A percentile compares a stretch with the other conserved stretches of the same genome.
Evolutionary conservation across 2,329 filamentous ascomycete species (phyloP).

Genomic region (Calcarisporium arbuscula): DNA sequence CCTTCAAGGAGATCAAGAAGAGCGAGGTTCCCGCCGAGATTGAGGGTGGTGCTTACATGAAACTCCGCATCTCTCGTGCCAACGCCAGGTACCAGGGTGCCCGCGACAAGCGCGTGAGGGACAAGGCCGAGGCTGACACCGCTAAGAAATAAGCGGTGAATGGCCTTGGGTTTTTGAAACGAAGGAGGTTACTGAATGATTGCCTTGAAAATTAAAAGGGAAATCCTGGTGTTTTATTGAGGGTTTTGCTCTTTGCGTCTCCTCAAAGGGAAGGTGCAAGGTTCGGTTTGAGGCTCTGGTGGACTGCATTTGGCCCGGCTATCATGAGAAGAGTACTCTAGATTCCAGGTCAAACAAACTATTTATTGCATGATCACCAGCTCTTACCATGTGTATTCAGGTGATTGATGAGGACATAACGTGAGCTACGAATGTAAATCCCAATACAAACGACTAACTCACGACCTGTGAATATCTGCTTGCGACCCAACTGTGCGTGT

Average conservation of each 20-base stretch:
- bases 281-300: conserved; percentile 30
- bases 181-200: too few relatives aligned
- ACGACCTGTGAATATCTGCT: too few relatives aligned
- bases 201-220: conserved; percentile 29
- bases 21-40: conserved; percentile 66
- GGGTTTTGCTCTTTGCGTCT: conserved; percentile 36
- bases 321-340: conserved; percentile 32
- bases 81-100: conserved; percentile 75
- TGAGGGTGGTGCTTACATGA: conserved; percentile 82
- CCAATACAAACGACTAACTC: too few relatives aligned
- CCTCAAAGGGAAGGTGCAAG: conserved; percentile 28
- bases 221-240: conserved; percentile 36
- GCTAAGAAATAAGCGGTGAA: conserved; percentile 70
- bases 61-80: conserved; percentile 76
- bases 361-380: conserved; percentile 35
- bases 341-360: conserved; percentile 35
- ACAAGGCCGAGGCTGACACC: conserved; percentile 75
- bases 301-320: conserved; percentile 26
- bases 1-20: conserved; percentile 72
- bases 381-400: conserved; percentile 25
- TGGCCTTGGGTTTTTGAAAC: conserved; percentile 1
- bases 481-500: too few relatives aligned
- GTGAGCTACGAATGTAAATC: conserved; percentile 8
- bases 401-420: too few relatives aligned
- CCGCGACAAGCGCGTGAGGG: conserved; percentile 89